Conservation (phyloP, 805 yeast species). For the Komagataella populi region DNA sequence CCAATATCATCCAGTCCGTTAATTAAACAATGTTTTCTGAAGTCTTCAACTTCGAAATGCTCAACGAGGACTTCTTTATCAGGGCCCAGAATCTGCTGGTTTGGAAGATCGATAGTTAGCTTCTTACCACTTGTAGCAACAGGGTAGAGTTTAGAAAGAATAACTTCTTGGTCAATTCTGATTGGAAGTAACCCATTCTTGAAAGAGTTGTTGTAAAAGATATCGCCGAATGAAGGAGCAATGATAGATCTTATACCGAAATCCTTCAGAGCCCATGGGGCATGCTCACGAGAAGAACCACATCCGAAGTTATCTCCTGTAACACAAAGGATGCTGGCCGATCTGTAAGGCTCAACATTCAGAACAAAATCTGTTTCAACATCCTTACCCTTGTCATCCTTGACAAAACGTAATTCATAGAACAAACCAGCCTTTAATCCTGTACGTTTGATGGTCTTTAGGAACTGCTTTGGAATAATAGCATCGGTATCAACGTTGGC, state of each 20-base stretch:
- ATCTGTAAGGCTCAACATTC: conserved; percentile 71
- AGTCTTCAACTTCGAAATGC: conserved; percentile 75
- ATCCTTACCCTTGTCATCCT: conserved; percentile 53
- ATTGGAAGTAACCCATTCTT: conserved; percentile 93
- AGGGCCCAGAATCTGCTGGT: conserved; percentile 61
- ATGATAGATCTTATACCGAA: conserved; percentile 92
- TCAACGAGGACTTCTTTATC: conserved; percentile 66
- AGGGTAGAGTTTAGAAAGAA: conserved; percentile 61
- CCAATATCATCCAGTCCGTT: conserved; percentile 97
- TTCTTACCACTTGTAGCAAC: conserved; percentile 61
- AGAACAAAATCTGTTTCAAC: conserved; percentile 81
- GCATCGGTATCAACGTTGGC: conserved; percentile 98
- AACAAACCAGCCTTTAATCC: conserved; percentile 83
- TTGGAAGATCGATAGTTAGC: conserved; percentile 73
- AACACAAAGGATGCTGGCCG: conserved; percentile 74
- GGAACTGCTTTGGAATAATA: conserved; percentile 95
- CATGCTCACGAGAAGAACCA: conserved; percentile 98
- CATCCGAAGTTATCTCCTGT: conserved; percentile 98
- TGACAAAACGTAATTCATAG: conserved; percentile 76
- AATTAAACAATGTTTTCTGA: conserved; percentile 88
- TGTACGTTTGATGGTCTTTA: conserved; percentile 95
- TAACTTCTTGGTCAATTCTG: conserved; percentile 71
- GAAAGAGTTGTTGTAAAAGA: conserved; percentile 93
- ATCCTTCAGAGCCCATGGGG: conserved; percentile 98
- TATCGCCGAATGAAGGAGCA: conserved; percentile 98